Base-by-base conservation (phyloP, 139 green algal species). In the Tetradesmus lagerheimii region DNA sequence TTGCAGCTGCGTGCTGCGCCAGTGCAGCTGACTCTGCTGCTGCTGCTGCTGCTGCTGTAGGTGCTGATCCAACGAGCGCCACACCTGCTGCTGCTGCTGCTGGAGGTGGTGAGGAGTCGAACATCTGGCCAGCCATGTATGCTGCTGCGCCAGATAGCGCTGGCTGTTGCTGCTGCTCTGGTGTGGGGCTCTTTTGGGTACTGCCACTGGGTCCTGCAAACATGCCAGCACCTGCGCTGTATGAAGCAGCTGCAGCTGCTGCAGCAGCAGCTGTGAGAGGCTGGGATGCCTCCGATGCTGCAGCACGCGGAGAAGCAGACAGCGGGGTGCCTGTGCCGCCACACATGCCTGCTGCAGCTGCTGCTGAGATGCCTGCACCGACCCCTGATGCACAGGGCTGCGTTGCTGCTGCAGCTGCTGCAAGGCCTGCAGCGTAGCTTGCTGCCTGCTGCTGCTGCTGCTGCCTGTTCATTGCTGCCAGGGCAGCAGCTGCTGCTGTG, bases 61-160 rank as follows among this genome's bases (percentile, higher is more conserved):
- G 1, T 74, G 67, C 83, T 62, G 18, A 31, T 47, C n/a, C 23
- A 39, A 34, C 83, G n/a, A n/a, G n/a, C 66, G 27, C 47, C 83
- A 66, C n/a, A 38, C 45, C 34, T 89, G 85, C 80, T 89, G 85
- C 67, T 50, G 34, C 39, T 62, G 71, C 71, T 79, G 83, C 29
- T 87, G 76, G 25, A 11, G 39, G 12, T 79, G 74, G 80, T 83
- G 89, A 43, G 34, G 81, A 39, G 45, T 25, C 35, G 9, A 71
- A 71, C 18, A n/a, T 0, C 16, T 71, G 57, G 23, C 57, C 57
- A n/a, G 35, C n/a, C 31, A 57, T 31, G 47, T 74, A 41, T 71
- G 78, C 77, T 84, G 83, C 62, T 57, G 62, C 20, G 23, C 9
- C 29, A 29, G 57, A 71, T 31, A 31, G 4, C 1, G 57, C 57